Evolutionary conservation across 768 basidiomycete species (phyloP).

Genomic region (Serendipita vermifera): DNA sequence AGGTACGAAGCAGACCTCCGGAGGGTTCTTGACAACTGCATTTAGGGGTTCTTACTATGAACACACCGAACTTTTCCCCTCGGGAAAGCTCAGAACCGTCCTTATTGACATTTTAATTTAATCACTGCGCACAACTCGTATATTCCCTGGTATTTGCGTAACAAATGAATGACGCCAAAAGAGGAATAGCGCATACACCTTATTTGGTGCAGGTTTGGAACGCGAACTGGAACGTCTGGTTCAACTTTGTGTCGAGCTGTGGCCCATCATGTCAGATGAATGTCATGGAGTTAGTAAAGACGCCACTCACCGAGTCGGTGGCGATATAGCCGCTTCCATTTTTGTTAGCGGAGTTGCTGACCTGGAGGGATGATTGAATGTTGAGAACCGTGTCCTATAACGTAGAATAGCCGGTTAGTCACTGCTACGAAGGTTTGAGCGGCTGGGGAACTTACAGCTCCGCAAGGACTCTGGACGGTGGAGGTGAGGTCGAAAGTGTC

Average conservation of each 20-base stretch:
- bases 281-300: neutral
- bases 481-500: constrained; percentile 1
- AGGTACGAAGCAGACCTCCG: too few species aligned
- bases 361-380: neutral
- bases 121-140: too few species aligned
- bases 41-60: too few species aligned
- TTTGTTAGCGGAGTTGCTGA: neutral
- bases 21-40: too few species aligned
- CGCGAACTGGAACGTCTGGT: constrained; percentile 2
- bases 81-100: too few species aligned
- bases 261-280: neutral
- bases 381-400: constrained; percentile 6
- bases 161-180: too few species aligned
- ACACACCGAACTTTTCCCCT: too few species aligned
- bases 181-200: neutral
- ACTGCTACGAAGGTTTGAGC: too few species aligned
- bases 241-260: constrained; percentile 2
- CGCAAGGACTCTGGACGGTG: constrained; percentile 3
- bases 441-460: too few species aligned
- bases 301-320: neutral
- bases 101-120: too few species aligned
- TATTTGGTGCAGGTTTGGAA: neutral
- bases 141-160: too few species aligned
- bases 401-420: too few species aligned
- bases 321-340: neutral